Evolutionary conservation across 148 eudicot genomes (phyloP), one percentile per base, ranked within the genome.

Genomic region (Persicaria maculosa): DNA sequence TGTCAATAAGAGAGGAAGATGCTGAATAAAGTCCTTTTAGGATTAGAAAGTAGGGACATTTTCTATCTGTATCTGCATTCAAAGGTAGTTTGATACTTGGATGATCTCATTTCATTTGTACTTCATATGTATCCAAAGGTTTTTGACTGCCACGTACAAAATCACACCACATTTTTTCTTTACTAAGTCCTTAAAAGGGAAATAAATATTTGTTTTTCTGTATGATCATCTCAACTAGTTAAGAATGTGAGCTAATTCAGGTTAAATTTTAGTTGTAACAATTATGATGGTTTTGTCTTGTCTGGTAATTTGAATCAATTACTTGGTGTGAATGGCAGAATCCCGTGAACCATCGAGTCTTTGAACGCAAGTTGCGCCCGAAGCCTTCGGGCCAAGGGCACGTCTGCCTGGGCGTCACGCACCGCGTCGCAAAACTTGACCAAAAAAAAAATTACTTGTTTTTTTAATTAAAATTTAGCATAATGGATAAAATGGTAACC

Each of bases 311-410:
- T 31, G 40, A 31, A 31, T 31, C 40, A 31, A 31, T 31, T 31
- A 31, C 2, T 1, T 31, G 36, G 81, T 83, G 83, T 83, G 86
- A 83, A 83, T 80, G 75, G 81, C 84, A 78, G 79, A 83, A 80
- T 83, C 86, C 75, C 84, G 81, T 78, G 83, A 81, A 78, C 84
- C 81, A 81, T 78, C 81, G 81, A 81, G 81, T 81, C 81, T 81
- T 81, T 81, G 84, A 81, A 77, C 81, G 81, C 81, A 79, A 71
- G 81, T 79, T 81, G 80, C 75, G 75, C 83, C 80, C n/a, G 83
- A 81, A 71, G 80, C 83, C 83, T 71, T 52, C 53, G 17, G 82
- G 80, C 57, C 68, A 50, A 75, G 75, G 79, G 75, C 82, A 79
- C 79, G 72, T 76, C 79, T 77, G 74, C 67, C 64, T 76, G 77